Conservation (phyloP, 805 yeast genomes). For the Candida germanica region DNA sequence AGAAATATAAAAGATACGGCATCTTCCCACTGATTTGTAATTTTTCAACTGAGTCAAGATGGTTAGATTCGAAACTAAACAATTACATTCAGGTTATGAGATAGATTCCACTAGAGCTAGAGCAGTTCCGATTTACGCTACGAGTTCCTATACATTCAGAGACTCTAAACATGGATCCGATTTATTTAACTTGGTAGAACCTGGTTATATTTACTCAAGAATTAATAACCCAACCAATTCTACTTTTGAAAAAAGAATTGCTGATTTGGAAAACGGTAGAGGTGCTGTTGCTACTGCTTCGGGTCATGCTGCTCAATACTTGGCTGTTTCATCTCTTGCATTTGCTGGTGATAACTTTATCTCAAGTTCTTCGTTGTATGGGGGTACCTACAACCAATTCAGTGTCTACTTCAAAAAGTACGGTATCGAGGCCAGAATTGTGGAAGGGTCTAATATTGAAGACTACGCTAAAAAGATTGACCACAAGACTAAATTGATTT, state of each 20-base stretch:
- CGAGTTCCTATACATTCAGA: slow-evolving; percentile 84
- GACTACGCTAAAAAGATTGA: slow-evolving; percentile 74
- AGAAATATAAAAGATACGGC: no score
- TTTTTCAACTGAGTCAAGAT: no score
- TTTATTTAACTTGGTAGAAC: slow-evolving; percentile 77
- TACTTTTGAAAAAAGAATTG: slow-evolving; percentile 86
- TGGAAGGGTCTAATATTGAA: slow-evolving; percentile 74
- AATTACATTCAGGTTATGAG: slow-evolving; percentile 92
- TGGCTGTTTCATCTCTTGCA: slow-evolving; percentile 80
- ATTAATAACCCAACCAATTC: slow-evolving; percentile 91
- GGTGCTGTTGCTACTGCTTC: slow-evolving; percentile 88
- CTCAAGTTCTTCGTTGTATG: slow-evolving; percentile 83
- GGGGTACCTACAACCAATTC: slow-evolving; percentile 96
- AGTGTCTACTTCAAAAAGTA: slow-evolving; percentile 86
- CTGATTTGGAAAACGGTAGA: slow-evolving; percentile 89
- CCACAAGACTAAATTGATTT: slow-evolving; percentile 83
- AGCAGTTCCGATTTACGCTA: slow-evolving; percentile 92
- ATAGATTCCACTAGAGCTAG: slow-evolving; percentile 70
- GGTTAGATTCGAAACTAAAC: slow-evolving; percentile 70
- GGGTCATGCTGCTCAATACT: slow-evolving; percentile 95
- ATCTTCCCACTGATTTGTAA: no score
- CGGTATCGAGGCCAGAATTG: slow-evolving; percentile 84
- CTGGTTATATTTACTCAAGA: slow-evolving; percentile 87
- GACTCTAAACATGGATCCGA: slow-evolving; percentile 92
- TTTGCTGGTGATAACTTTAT: slow-evolving; percentile 87